Evolutionary conservation across 371 early-diverging fungal genomes (phyloP), one percentile per base, ranked within the genome.

Genomic region (Chytridiales sp.): DNA sequence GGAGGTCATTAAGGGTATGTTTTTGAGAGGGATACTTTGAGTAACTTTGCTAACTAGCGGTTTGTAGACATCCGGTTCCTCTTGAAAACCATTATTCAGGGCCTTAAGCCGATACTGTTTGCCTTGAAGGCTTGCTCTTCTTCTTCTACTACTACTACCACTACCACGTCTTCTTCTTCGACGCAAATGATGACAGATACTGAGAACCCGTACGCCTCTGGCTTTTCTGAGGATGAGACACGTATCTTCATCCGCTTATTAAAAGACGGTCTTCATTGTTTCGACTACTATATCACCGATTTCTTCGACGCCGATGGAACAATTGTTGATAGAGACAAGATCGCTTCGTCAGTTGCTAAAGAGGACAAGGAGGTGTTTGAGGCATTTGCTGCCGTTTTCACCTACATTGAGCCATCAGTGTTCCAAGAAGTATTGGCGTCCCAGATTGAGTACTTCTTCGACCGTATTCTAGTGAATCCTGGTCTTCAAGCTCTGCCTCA

Each of bases 401-500:
- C 89, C 4, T 66, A 78, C 31, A 71, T 96, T 8, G 97, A 98
- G 60, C 91, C 93, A 0, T 85, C 93, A 3, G 83, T 95, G 0
- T 96, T 97, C 70, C 95, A 95, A 68, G 99, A 98, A 62, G 85
- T 98, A 3, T 91, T 97, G 62, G 76, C 89, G 3, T 85, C 93
- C 0, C 88, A 97, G 66, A 88, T 98, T 55, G 85, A 79, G 17
- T 90, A 83, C 59, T 81, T 96, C 21, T 92, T 95, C 67, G 88
- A 92, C 3, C 82, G 86, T 19, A 89, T 91, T 61, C 67, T 95
- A 24, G 72, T 78, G 64, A 91, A 96, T 66, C 82, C 86, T 0
- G 84, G 91, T 8, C 76, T 95, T 1, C 73, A 95, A 5, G 85
- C 89, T 36, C 78, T 97, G 31, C 90, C 95, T 0, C 96, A 97